phyloP scores from a whole-genome alignment of 352 stramenopile species.

The Globisporangium solare region DNA sequence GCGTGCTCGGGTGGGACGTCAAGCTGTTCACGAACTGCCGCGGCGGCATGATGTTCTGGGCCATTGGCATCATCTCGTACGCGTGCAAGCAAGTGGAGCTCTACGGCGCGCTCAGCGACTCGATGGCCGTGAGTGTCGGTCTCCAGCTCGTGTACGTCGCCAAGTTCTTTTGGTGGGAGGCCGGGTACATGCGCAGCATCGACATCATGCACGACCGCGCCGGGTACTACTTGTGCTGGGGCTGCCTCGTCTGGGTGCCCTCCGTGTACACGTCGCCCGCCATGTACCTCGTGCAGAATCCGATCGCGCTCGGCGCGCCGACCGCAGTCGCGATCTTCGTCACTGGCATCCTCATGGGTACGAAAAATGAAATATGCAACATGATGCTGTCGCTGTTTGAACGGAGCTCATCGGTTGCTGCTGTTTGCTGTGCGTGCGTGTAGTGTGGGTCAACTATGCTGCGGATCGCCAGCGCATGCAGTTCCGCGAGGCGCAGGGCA shows the following conservation, averaged over 20 bases:
- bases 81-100: constrained; percentile 86
- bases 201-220: constrained; percentile 96
- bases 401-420: neutral
- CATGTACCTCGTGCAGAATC: constrained; percentile 91
- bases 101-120: constrained; percentile 77
- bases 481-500: constrained; percentile 86
- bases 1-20: constrained; percentile 90
- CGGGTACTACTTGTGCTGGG: constrained; percentile 96
- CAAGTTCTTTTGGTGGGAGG: constrained; percentile 98
- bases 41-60: constrained; percentile 97
- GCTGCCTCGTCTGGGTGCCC: constrained; percentile 96
- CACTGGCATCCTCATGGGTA: constrained; percentile 72
- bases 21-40: constrained; percentile 98
- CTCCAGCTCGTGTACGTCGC: constrained; percentile 2
- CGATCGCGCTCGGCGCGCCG: constrained; percentile 53
- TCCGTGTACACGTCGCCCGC: constrained; percentile 95
- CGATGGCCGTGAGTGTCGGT: constrained; percentile 80
- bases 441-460: constrained; percentile 94
- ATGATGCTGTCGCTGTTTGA: too few relatives aligned
- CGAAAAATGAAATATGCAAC: constrained; percentile 1
- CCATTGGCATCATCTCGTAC: constrained; percentile 87
- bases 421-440: constrained; percentile 1
- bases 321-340: constrained; percentile 55
- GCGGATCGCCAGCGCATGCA: constrained; percentile 92
- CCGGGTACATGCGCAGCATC: constrained; percentile 96